Conservation (phyloP, 2,329 filamentous ascomycete species). For the Fusarium sp. region DNA sequence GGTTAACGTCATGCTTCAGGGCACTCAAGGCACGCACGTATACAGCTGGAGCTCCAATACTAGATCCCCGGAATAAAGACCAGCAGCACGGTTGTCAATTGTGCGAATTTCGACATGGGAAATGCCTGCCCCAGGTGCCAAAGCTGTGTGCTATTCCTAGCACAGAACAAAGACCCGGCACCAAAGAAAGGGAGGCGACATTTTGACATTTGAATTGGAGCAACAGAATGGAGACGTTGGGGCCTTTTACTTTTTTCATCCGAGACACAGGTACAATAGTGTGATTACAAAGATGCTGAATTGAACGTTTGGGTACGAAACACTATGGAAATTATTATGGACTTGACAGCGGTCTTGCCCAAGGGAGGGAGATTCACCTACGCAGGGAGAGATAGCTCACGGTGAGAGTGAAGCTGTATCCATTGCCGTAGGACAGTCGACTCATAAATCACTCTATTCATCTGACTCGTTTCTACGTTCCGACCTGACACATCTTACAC, state of each 20-base stretch:
- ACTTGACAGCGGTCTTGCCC: constrained; percentile 1
- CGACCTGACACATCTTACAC: constrained; percentile 17
- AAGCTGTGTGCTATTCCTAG: constrained; percentile 39
- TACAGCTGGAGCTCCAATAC: constrained; percentile 18
- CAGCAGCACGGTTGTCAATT: constrained; percentile 25
- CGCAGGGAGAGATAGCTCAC: constrained; percentile 16
- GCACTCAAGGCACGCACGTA: not conserved
- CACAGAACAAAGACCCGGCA: constrained; percentile 27
- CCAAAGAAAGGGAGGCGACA: constrained; percentile 32
- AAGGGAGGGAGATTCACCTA: constrained; percentile 32
- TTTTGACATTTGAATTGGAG: constrained; percentile 38
- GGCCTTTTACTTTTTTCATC: constrained; percentile 3
- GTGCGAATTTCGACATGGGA: constrained; percentile 28
- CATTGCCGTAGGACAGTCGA: constrained; percentile 6
- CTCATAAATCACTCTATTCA: constrained; percentile 25
- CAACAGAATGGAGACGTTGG: constrained; percentile 23
- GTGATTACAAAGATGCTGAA: constrained; percentile 15
- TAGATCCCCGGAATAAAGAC: constrained; percentile 18
- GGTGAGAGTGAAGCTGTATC: constrained; percentile 19
- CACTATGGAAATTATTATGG: not conserved
- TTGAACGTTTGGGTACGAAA: constrained; percentile 9
- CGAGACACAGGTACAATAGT: constrained; percentile 23
- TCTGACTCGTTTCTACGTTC: constrained; percentile 15
- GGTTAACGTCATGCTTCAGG: constrained; percentile 39
- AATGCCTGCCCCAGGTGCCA: constrained; percentile 32